Conservation (phyloP, 495 filamentous ascomycete species). For the Hypoxylon perforatum region DNA sequence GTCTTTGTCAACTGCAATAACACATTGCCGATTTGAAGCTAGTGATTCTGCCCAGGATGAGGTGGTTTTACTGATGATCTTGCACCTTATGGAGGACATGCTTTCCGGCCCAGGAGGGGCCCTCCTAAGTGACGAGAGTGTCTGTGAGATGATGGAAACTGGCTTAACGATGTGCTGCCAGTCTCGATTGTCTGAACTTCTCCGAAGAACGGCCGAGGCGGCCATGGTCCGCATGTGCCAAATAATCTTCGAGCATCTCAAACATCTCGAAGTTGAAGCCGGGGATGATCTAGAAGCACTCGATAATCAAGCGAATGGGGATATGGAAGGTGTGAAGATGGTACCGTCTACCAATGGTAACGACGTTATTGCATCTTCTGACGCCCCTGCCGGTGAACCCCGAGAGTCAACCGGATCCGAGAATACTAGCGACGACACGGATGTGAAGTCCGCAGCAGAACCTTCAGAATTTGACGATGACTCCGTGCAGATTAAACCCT, state of each 20-base stretch:
- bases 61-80: slow-evolving; percentile 89
- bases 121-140: slow-evolving; percentile 92
- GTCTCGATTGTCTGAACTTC: slow-evolving; percentile 86
- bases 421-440: slow-evolving; percentile 44
- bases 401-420: slow-evolving; percentile 58
- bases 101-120: slow-evolving; percentile 91
- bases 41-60: slow-evolving; percentile 95
- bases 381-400: slow-evolving; percentile 60
- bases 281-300: slow-evolving; percentile 68
- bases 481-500: slow-evolving; percentile 77
- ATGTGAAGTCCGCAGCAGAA: slow-evolving; percentile 34
- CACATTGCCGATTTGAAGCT: slow-evolving; percentile 97
- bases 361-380: slow-evolving; percentile 54
- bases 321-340: slow-evolving; percentile 85
- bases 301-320: slow-evolving; percentile 69
- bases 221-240: slow-evolving; percentile 99
- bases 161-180: slow-evolving; percentile 98
- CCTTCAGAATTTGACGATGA: slow-evolving; percentile 49
- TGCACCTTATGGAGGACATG: slow-evolving; percentile 98
- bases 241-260: slow-evolving; percentile 92
- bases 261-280: slow-evolving; percentile 80
- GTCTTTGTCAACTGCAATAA: slow-evolving; percentile 91
- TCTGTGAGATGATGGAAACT: slow-evolving; percentile 99
- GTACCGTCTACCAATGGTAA: slow-evolving; percentile 86
- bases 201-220: slow-evolving; percentile 92